phyloP scores from a whole-genome alignment of 2,329 filamentous ascomycete species.

The Trichoderma arundinaceum region DNA sequence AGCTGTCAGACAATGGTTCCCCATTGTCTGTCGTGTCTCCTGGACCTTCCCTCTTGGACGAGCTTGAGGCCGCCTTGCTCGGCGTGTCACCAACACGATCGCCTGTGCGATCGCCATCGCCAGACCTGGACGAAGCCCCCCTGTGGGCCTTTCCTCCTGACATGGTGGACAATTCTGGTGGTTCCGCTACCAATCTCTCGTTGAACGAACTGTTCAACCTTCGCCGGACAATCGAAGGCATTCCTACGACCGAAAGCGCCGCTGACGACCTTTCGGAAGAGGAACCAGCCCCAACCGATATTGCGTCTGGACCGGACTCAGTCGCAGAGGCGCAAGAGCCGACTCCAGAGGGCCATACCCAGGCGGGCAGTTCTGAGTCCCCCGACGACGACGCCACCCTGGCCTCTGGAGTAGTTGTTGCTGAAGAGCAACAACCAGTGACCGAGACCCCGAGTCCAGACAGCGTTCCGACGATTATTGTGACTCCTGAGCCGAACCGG shows the following conservation, averaged over 20 bases:
- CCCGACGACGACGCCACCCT: slow-evolving; percentile 17
- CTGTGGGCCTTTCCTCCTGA: slow-evolving; percentile 27
- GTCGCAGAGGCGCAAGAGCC: slow-evolving; percentile 29
- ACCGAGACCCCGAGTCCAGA: slow-evolving; percentile 17
- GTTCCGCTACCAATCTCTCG: slow-evolving; percentile 19
- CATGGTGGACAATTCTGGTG: slow-evolving; percentile 17
- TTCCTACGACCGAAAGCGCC: slow-evolving; percentile 19
- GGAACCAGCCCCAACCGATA: slow-evolving; percentile 7
- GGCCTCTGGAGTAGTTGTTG: slow-evolving; percentile 18
- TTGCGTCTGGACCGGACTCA: slow-evolving; percentile 6
- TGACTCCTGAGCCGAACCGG: slow-evolving; percentile 23
- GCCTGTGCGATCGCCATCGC: slow-evolving; percentile 10
- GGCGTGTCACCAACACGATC: slow-evolving; percentile 10
- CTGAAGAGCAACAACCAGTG: slow-evolving; percentile 15
- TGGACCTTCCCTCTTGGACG: slow-evolving; percentile 19
- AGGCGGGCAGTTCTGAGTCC: slow-evolving; percentile 23
- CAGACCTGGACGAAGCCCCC: slow-evolving; percentile 14
- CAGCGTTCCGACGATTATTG: slow-evolving; percentile 10
- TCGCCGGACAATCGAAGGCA: slow-evolving; percentile 16
- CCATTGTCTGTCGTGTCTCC: background rate
- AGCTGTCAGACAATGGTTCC: background rate
- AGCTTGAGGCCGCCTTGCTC: slow-evolving; percentile 26
- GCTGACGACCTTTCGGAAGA: slow-evolving; percentile 14
- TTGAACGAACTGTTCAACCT: slow-evolving; percentile 29
- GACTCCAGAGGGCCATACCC: slow-evolving; percentile 12